Evolutionary conservation across 139 green algal species (phyloP), one percentile per base, ranked within the genome.

Genomic region (Eudorina sp.): DNA sequence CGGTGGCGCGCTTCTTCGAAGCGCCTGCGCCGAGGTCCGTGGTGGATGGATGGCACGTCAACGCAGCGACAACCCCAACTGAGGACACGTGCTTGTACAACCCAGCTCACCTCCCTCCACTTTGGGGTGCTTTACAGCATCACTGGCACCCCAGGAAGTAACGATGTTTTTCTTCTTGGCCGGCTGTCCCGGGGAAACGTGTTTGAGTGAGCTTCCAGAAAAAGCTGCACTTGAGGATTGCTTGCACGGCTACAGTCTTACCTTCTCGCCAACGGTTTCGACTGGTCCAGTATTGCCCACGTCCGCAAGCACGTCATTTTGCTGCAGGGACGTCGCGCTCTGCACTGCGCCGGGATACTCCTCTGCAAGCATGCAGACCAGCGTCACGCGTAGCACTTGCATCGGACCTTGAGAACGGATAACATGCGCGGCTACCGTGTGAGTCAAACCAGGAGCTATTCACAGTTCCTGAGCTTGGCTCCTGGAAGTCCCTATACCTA

Each of bases 91-190:
- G 62, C n/a, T 14, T 13, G 48, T 55, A 55, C 4, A 72, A 7
- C 62, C 34, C 5, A 51, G 31, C 75, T 83, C 36, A 68, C 77
- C 77, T 43, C 69, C 45, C 19, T 68, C 58, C 41, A 64, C 62
- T 41, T 68, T 78, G 18, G 31, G 45, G 62, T 87, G 78, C 19
- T 80, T 77, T 3, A 51, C 19, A 21, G 38, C 75, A 11, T 72
- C 78, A n/a, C n/a, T n/a, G 1, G 66, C 21, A 1, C 72, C 85
- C 88, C 85, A 92, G 16, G 73, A 81, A 31, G 90, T 93, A 23
- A 93, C 90, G 36, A 93, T 93, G 53, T 91, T 95, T 60, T 66
- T 91, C 74, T 94, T 96, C 13, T 77, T 72, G 1, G 46, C 41
- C 40, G 66, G 64, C 38, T 77, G 68, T 38, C 51, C 68, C n/a